A percentile compares a stretch with the other conserved stretches of the same genome.
Conservation (phyloP, 2,329 filamentous ascomycete genomes). For the Apiospora arundinis region DNA sequence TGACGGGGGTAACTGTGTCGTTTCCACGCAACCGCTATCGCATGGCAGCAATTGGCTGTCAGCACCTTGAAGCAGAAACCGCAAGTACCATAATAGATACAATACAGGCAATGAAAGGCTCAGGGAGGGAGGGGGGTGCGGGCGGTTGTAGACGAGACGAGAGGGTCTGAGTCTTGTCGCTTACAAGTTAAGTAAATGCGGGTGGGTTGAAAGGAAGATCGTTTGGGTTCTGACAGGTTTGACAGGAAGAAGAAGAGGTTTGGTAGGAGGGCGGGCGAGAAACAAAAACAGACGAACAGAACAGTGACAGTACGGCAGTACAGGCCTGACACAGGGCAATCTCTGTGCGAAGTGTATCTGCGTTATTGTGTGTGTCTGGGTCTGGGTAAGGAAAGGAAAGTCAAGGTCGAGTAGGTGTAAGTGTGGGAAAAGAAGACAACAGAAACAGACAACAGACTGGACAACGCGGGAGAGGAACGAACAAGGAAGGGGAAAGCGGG, state of each 20-base stretch:
- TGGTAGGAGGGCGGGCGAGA: background rate
- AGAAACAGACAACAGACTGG: background rate
- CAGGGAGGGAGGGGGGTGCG: background rate
- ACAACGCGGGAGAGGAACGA: constrained; percentile 16
- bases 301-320: constrained; percentile 16
- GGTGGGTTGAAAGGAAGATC: constrained; percentile 14
- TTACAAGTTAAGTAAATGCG: constrained; percentile 20
- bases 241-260: constrained; percentile 13
- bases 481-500: constrained; percentile 12
- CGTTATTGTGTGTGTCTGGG: constrained; percentile 16
- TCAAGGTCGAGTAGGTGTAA: background rate
- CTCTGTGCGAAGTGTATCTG: constrained; percentile 19
- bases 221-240: constrained; percentile 22
- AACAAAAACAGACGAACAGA: constrained; percentile 7
- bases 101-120: background rate
- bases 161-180: background rate
- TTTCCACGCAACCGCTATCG: constrained; percentile 19
- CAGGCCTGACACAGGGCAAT: constrained; percentile 18
- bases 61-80: constrained; percentile 19
- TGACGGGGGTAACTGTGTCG: constrained; percentile 18
- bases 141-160: constrained; percentile 10
- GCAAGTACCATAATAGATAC: constrained; percentile 16
- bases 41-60: constrained; percentile 22
- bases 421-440: constrained; percentile 13
- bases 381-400: constrained; percentile 3